Evolutionary conservation across 148 eudicot species (phyloP), one percentile per base, ranked within the genome.

Genomic region (Heliamphora exappendiculata): DNA sequence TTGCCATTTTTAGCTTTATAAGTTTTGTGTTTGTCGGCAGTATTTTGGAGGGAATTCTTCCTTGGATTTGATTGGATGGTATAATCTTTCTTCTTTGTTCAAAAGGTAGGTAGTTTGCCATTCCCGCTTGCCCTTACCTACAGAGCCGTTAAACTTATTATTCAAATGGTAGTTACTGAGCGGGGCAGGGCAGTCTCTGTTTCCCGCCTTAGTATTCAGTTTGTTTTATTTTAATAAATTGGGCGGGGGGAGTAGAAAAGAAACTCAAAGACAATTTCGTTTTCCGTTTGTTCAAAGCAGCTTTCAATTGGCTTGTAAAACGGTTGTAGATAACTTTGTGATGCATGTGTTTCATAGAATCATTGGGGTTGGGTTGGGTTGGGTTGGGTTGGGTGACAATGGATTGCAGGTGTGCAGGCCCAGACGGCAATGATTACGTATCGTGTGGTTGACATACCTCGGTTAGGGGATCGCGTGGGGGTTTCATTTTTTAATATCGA

Each of bases 81-180:
- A 59, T 78, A 77, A 31, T 12, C 9, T 3, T 79, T 34, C 29
- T 66, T 73, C n/a, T n/a, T n/a, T n/a, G 87, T 80, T 87, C 70
- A 76, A 81, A 84, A 82, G 81, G 82, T 84, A 47, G 89, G 77
- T 87, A 76, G 77, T 58, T 13, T 67, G 74, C 78, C 72, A 60
- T 64, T 79, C 85, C 83, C 85, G 70, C 79, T 76, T 78, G 45
- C 82, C 59, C n/a, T 75, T 47, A 16, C 74, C 78, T 67, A 78
- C 10, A 64, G 80, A 84, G 85, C 87, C 85, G 89, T 82, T 84
- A 72, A 65, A n/a, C 0, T 73, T 54, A 70, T 71, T 71, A 84
- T 87, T 87, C 84, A 81, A 84, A 84, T 84, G 84, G 84, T 81
- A 81, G 89, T 87, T 87, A 80, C 41, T n/a, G 36, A 65, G 58